Evolutionary conservation across 371 early-diverging fungal species (phyloP), one percentile per base, ranked within the genome.

Genomic region (Circinella umbellata): DNA sequence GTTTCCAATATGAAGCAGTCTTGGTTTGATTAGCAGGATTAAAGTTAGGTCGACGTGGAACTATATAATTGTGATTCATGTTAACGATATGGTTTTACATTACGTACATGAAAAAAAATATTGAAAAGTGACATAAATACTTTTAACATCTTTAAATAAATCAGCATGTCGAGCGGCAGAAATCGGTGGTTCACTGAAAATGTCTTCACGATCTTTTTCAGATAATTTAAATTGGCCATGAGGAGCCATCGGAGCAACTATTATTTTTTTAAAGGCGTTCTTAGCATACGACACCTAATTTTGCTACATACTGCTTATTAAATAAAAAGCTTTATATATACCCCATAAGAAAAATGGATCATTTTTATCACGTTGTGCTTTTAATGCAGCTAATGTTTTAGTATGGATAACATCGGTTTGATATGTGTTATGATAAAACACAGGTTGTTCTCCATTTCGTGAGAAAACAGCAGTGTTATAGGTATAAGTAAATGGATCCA

Each of bases 331-430:
- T 4, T 17, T 27, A 57, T 57, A n/a, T 57, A 74, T 73, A 80
- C 80, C 77, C 80, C 79, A 79, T 9, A 89, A 70, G 65, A 89
- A 80, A 77, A 89, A 90, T 0, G 91, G 91, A 15, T 88, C 73
- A 7, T 83, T 77, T 34, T 76, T 66, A 47, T 76, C 64, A 17
- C 80, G 76, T 6, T 81, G 75, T 36, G 76, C 73, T 36, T 89
- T 83, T 18, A 89, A 59, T 27, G 83, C 81, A 6, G 76, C 76
- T 36, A 79, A 69, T 0, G 89, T 78, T 69, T 91, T 91, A 35
- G 87, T 81, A 34, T 85, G 82, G 47, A 91, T 83, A 34, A 90
- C 75, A 67, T 91, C 91, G 0, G 89, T 87, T 69, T 91, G 90
- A 65, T 90, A 89, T 4, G 68, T 72, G 27, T 87, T 81, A 3